These are phyloP conservation scores for Chrysoporthe puriensis DNA, from an alignment of 2,329 filamentous ascomycete genomes.

Conservation along the genomic window DNA sequence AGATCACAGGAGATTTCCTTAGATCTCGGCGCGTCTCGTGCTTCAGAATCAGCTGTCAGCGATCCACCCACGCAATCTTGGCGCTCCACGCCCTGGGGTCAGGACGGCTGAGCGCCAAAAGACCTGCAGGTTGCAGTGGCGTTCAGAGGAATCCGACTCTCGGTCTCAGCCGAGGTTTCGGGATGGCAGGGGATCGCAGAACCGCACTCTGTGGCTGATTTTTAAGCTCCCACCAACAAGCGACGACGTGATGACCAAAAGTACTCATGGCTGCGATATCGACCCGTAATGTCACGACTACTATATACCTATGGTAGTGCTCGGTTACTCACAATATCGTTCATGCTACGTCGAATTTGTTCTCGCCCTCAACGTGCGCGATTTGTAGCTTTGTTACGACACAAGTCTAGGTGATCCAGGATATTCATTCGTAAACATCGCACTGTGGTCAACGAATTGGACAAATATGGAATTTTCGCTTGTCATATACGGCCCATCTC, in stretches of 20 bases:
- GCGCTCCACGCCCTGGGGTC: background rate
- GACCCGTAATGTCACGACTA: background rate
- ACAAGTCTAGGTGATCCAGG: background rate
- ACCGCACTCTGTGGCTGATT: background rate
- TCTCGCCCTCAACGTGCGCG: background rate
- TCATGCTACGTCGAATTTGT: background rate
- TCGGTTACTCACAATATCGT: background rate
- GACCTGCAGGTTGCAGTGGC: background rate
- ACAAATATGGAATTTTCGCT: background rate
- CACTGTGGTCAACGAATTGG: background rate
- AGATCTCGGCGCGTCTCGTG: background rate
- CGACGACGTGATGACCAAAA: background rate
- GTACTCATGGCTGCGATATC: background rate
- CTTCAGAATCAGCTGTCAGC: background rate
- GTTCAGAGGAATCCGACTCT: background rate
- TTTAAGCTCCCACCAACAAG: background rate
- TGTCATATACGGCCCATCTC: background rate
- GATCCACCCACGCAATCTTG: background rate
- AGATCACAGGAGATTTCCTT: background rate
- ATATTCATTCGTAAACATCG: background rate
- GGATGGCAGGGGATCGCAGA: conserved; percentile 1
- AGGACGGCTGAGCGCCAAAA: conserved; percentile 2
- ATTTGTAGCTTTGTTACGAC: background rate
- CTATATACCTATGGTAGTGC: background rate
- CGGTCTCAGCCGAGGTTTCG: conserved; percentile 17